Percentiles rank a stretch among this genome's conserved stretches.
Conservation (phyloP, 192 early-diverging fungal species). For the Endogone sp. region DNA sequence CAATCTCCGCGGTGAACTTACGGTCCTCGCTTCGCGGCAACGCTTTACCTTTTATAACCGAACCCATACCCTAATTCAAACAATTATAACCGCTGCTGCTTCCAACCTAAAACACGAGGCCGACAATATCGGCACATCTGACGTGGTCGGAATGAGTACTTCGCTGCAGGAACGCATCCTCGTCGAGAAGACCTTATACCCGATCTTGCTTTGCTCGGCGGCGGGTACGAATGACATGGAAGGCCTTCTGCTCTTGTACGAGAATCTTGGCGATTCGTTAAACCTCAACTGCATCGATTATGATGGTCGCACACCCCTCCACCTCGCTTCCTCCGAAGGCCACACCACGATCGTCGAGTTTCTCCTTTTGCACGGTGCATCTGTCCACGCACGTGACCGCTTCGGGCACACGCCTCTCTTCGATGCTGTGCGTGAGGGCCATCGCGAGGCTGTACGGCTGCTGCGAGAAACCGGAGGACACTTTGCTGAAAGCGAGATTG, state of each 20-base stretch:
- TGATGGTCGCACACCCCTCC: slow-evolving; percentile 79
- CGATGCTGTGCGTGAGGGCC: slow-evolving; percentile 68
- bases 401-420: slow-evolving; percentile 88
- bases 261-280: slow-evolving; percentile 45
- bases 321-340: slow-evolving; percentile 79
- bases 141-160: slow-evolving; percentile 24
- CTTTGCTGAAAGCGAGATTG: slow-evolving; percentile 78
- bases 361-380: slow-evolving; percentile 78
- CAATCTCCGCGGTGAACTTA: slow-evolving; percentile 92
- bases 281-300: slow-evolving; percentile 77
- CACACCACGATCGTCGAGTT: slow-evolving; percentile 71
- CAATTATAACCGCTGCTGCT: slow-evolving; percentile 35
- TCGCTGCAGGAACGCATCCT: slow-evolving; percentile 55
- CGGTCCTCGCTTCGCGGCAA: slow-evolving; percentile 57
- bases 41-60: slow-evolving; percentile 66
- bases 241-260: slow-evolving; percentile 62
- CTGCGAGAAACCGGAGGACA: slow-evolving; percentile 82
- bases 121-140: not conserved
- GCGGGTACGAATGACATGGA: slow-evolving; percentile 83
- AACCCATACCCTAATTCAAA: slow-evolving; percentile 48
- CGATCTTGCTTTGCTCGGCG: slow-evolving; percentile 82
- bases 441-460: slow-evolving; percentile 59
- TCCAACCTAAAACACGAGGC: not conserved
- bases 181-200: slow-evolving; percentile 75
- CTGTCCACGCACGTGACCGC: slow-evolving; percentile 85